phyloP scores from a whole-genome alignment of 495 filamentous ascomycete genomes.

The Oleoguttula mirabilis region DNA sequence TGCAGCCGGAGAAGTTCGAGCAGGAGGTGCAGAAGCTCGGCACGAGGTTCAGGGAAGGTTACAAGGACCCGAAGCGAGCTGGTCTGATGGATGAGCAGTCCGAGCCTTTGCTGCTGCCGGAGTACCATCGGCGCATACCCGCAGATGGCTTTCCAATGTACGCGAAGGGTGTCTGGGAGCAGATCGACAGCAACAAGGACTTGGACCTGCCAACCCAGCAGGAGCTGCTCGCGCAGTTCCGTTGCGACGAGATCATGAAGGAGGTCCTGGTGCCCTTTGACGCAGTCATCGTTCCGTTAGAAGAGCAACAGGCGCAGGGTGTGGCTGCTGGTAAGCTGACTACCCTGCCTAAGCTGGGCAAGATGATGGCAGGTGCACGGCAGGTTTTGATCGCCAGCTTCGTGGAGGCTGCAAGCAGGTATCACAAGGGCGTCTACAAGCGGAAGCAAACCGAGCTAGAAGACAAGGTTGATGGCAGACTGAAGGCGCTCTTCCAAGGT shows the following conservation, averaged over 20 bases:
- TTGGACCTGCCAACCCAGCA: constrained; percentile 94
- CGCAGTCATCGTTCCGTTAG: constrained; percentile 64
- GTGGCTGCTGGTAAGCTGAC: constrained; percentile 55
- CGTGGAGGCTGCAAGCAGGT: constrained; percentile 78
- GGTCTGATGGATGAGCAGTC: constrained; percentile 49
- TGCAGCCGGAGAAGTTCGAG: constrained; percentile 87
- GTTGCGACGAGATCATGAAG: constrained; percentile 88
- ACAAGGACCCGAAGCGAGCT: constrained; percentile 47
- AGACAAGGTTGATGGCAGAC: constrained; percentile 67
- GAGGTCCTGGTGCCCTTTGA: constrained; percentile 81
- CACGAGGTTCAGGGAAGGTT: constrained; percentile 68
- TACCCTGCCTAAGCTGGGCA: constrained; percentile 65
- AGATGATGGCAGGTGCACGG: constrained; percentile 58
- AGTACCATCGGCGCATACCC: constrained; percentile 91
- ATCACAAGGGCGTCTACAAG: constrained; percentile 88
- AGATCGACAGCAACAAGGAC: constrained; percentile 97
- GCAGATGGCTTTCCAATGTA: constrained; percentile 91
- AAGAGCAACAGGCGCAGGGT: constrained; percentile 69
- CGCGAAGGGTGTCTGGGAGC: constrained; percentile 89
- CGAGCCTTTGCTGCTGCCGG: constrained; percentile 71
- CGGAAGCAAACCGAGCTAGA: constrained; percentile 77
- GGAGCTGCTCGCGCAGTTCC: constrained; percentile 90
- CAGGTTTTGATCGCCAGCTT: constrained; percentile 68
- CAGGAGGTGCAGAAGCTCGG: constrained; percentile 68
- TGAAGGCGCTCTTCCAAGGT: constrained; percentile 77